Evolutionary conservation across 1,284 basidiomycete species (phyloP), one percentile per base, ranked within the genome.

Genomic region (Moniliella sp.): DNA sequence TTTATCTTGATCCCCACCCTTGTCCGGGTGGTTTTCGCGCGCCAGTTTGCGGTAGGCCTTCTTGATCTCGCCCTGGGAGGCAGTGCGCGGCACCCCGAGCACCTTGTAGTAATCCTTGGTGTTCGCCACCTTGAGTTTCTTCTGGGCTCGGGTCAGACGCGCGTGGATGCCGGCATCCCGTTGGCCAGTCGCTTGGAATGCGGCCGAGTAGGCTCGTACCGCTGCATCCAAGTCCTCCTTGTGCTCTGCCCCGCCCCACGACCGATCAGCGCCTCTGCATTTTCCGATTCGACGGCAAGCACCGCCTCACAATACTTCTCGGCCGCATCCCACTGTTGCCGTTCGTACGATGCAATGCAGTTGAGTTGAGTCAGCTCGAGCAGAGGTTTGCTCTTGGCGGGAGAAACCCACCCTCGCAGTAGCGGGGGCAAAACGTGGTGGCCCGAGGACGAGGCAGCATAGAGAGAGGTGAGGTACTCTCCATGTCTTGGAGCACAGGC

Each of bases 61-160:
- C 68, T 91, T 91, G 65, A 94, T 86, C 2, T 78, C 77, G 50
- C 71, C 70, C 18, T 66, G 60, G 48, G 31, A 80, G 0, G 82
- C 86, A 51, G 84, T 80, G 4, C 82, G 68, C 53, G 66, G 55
- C 0, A 94, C 82, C 5, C 75, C 81, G 0, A 94, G 65, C 8
- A 93, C 73, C 64, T 93, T 93, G 69, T 94, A 94, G 57, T 94
- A 93, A 54, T 93, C 86, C 65, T 94, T 94, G 50, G 74, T 72
- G 52, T 75, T 78, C 35, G 76, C 78, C 57, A 83, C 78, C 61
- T 93, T 94, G 37, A 91, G 64, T 28, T 82, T 62, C 38, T 74
- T 72, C 58, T 91, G 81, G 0, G 86, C 84, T 56, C 75, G 78
- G 45, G 75, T 71, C 30, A 93, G 61, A 13, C 75, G 67, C 35